Evolutionary conservation across 2,329 filamentous ascomycete species (phyloP).

Genomic region (Aspergillus sp.): DNA sequence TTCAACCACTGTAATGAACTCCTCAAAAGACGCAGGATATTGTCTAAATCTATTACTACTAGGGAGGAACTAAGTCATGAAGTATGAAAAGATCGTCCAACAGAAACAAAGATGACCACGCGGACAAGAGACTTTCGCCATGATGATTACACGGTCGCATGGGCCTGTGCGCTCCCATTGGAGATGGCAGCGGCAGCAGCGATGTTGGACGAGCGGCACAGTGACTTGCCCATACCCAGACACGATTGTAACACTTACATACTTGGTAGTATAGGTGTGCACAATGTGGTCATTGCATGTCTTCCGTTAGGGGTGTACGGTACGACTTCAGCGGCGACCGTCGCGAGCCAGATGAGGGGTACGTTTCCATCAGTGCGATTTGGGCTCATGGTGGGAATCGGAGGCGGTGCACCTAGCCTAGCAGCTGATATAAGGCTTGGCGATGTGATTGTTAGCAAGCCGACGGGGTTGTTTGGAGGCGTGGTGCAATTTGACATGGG

Average conservation of each 20-base stretch:
- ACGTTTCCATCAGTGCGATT: conserved; percentile 1
- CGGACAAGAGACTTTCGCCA: not conserved
- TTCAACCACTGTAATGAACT: no score
- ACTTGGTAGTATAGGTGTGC: not conserved
- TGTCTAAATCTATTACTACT: no score
- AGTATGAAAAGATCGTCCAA: conserved; percentile 21
- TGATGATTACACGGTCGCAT: conserved; percentile 14
- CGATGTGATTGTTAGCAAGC: conserved; percentile 14
- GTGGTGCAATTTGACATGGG: conserved; percentile 24
- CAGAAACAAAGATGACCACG: not conserved
- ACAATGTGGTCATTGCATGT: conserved; percentile 9
- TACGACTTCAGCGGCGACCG: conserved; percentile 1
- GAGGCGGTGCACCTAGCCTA: conserved; percentile 10
- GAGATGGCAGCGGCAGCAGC: conserved; percentile 7
- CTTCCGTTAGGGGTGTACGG: conserved; percentile 6
- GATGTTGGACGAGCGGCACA: conserved; percentile 9
- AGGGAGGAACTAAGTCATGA: no score
- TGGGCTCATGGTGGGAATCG: conserved; percentile 15
- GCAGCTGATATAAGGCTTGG: conserved; percentile 16
- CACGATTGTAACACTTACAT: conserved; percentile 3
- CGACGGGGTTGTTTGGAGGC: conserved; percentile 6
- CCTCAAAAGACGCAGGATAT: no score
- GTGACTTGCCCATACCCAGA: not conserved
- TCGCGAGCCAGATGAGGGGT: not conserved
- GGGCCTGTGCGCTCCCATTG: conserved; percentile 15